phyloP scores from a whole-genome alignment of 2,329 filamentous ascomycete species.

The Monilinia fructicola region DNA sequence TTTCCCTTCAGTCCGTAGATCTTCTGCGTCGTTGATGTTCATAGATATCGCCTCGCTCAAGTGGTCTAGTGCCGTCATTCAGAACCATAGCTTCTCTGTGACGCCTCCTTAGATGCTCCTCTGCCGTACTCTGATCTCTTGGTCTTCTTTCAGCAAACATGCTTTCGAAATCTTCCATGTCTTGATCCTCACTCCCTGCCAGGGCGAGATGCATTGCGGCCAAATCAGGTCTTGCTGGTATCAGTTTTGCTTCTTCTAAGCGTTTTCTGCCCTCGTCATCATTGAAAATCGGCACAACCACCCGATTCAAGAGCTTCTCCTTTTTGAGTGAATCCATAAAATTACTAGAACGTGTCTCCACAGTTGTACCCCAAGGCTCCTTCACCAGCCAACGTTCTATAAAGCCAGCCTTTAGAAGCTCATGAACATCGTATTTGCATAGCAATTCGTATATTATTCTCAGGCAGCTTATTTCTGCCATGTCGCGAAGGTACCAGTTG shows the following conservation, averaged over 20 bases:
- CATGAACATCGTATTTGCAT: constrained; percentile 57
- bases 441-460: constrained; percentile 48
- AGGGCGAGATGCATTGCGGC: constrained; percentile 42
- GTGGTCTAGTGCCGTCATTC: constrained; percentile 76
- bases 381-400: constrained; percentile 72
- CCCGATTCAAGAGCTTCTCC: constrained; percentile 46
- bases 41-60: constrained; percentile 76
- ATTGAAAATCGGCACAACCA: constrained; percentile 44
- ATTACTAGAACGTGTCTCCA: constrained; percentile 53
- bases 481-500: constrained; percentile 62
- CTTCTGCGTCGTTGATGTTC: constrained; percentile 45
- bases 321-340: constrained; percentile 45
- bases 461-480: constrained; percentile 60
- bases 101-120: constrained; percentile 71
- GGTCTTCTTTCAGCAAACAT: constrained; percentile 41
- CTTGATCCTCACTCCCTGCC: constrained; percentile 52
- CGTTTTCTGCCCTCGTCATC: constrained; percentile 33
- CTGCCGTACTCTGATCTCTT: constrained; percentile 59
- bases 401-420: constrained; percentile 62
- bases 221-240: constrained; percentile 27
- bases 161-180: constrained; percentile 41
- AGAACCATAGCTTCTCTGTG: constrained; percentile 88
- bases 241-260: constrained; percentile 36
- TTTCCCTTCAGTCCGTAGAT: constrained; percentile 1
- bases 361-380: constrained; percentile 65